These are phyloP conservation scores for Drechslerella stenobrocha DNA, from an alignment of 2,329 filamentous ascomycete species.

Conservation along the genomic window DNA sequence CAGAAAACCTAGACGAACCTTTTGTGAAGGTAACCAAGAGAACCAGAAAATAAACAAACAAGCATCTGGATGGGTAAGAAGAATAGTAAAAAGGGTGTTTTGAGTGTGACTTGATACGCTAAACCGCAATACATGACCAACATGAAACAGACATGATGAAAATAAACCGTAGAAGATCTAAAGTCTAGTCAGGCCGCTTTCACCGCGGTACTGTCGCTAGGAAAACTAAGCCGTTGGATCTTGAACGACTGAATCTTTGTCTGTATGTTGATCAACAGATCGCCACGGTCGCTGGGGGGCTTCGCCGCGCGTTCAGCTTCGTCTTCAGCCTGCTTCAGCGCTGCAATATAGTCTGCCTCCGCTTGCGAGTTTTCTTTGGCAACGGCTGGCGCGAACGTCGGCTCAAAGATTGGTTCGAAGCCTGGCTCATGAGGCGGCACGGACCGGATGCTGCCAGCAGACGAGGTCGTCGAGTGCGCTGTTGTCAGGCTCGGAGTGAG, in stretches of 20 bases:
- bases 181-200: slow-evolving; percentile 7
- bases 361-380: slow-evolving; percentile 27
- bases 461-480: slow-evolving; percentile 38
- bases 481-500: slow-evolving; percentile 38
- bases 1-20: too few relatives aligned
- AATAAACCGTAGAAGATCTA: not conserved
- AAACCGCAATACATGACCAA: slow-evolving; percentile 42
- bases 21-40: too few relatives aligned
- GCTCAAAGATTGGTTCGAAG: slow-evolving; percentile 42
- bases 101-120: slow-evolving; percentile 7
- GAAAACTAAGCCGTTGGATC: slow-evolving; percentile 37
- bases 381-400: slow-evolving; percentile 26
- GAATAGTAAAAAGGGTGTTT: not conserved
- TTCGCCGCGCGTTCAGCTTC: slow-evolving; percentile 8
- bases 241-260: slow-evolving; percentile 41
- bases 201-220: slow-evolving; percentile 1
- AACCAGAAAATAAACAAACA: slow-evolving; percentile 8
- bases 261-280: slow-evolving; percentile 33
- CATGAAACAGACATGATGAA: slow-evolving; percentile 29
- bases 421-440: slow-evolving; percentile 36
- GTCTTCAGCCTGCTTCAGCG: slow-evolving; percentile 38
- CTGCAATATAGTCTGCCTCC: slow-evolving; percentile 39
- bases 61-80: not conserved
- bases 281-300: slow-evolving; percentile 33
- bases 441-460: slow-evolving; percentile 38